Evolutionary conservation across 352 stramenopile species (phyloP), one percentile per base, ranked within the genome.

Genomic region (Saprolegnia parasitica): DNA sequence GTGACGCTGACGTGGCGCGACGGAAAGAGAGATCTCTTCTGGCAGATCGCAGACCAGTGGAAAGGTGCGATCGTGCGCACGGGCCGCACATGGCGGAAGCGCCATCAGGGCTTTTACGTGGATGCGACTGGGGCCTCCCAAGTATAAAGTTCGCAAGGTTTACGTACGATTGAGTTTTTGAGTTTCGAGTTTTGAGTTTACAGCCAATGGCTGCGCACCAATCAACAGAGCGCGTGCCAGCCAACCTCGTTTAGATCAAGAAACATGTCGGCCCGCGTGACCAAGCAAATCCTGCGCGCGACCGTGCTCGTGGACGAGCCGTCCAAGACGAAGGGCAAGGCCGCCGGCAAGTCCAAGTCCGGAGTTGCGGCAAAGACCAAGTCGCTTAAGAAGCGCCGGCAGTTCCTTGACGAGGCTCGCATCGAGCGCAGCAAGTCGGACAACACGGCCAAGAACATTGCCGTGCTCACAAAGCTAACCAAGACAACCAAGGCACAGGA

Each of bases 1-100:
- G 80, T 92, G 21, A 65, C 73, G 3, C 42, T 88, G 8, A 63
- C 65, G 57, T 95, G 80, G 60, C 75, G 80, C 65, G 66, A 78
- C 54, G 87, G 87, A 3, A 73, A 79, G 13, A 80, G 87, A 18
- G 76, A 78, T 20, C 72, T 72, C 16, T 95, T 91, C 67, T 95
- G 87, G 87, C 78, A 76, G 23, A 73, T 76, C 20, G 75, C 68
- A 8, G 81, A 93, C 32, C 61, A 76, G 45, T 68, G 93, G 24
- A 87, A 91, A 76, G 78, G 77, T 20, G 80, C 76, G 0, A 89
- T 78, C 1, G 29, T 93, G 39, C 81, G 80, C 1, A 88, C 78
- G 3, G 79, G 82, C 29, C 79, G 87, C 2, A 76, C 81, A 35
- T 95, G 85, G 85, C 73, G 87, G 71, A 73, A 85, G 20, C 24